These are phyloP conservation scores for Monosporascus sp. DNA, from an alignment of 2,329 filamentous ascomycete genomes.

Conservation along the genomic window DNA sequence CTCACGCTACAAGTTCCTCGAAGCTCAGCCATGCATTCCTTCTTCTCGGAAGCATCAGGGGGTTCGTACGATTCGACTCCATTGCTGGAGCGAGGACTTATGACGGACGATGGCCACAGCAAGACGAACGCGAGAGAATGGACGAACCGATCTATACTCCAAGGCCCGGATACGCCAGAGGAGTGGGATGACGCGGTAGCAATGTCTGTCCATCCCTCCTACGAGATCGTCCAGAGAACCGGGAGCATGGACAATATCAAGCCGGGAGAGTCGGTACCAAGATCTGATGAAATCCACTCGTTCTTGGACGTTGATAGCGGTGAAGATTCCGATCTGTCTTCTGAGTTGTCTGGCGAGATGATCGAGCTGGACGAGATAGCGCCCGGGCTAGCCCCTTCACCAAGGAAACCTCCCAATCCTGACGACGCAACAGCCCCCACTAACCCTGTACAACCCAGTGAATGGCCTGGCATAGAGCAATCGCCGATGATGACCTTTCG, in stretches of 20 bases:
- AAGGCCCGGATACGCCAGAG: slow-evolving; percentile 36
- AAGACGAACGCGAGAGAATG: slow-evolving; percentile 40
- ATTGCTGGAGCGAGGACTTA: slow-evolving; percentile 61
- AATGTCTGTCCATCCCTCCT: slow-evolving; percentile 37
- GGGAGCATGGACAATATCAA: slow-evolving; percentile 44
- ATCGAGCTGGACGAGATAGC: slow-evolving; percentile 30
- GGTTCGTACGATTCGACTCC: slow-evolving; percentile 75
- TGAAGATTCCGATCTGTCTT: slow-evolving; percentile 55
- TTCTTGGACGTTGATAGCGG: slow-evolving; percentile 36
- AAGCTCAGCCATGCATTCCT: slow-evolving; percentile 38
- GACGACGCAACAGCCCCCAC: slow-evolving; percentile 19
- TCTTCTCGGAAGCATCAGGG: slow-evolving; percentile 57
- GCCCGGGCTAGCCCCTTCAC: slow-evolving; percentile 21
- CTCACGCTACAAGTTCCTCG: slow-evolving; percentile 17
- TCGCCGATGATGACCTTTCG: slow-evolving; percentile 44
- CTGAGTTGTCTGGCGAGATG: slow-evolving; percentile 53
- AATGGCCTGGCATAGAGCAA: slow-evolving; percentile 22
- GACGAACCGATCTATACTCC: slow-evolving; percentile 51
- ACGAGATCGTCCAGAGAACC: slow-evolving; percentile 50
- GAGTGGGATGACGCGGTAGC: slow-evolving; percentile 25
- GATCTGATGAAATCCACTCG: slow-evolving; percentile 16
- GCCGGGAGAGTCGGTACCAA: slow-evolving; percentile 25
- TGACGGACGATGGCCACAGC: slow-evolving; percentile 45
- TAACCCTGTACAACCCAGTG: slow-evolving; percentile 4
- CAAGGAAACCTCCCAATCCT: slow-evolving; percentile 23